Conservation (phyloP, 306 rosid genomes). For the Gillenia trifoliata region DNA sequence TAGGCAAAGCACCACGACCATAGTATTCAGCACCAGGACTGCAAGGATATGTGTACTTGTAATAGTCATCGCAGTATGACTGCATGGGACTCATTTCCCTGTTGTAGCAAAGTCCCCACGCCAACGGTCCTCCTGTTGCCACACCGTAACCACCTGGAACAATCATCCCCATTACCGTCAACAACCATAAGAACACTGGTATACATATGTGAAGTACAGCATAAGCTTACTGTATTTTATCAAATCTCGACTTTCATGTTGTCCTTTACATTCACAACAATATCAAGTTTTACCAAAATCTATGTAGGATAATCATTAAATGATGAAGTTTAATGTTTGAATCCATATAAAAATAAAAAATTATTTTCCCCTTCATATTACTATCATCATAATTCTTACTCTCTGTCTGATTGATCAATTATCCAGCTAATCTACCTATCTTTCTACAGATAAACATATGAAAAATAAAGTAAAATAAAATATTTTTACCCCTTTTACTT, state of each 20-base stretch:
- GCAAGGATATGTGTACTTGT: conserved; percentile 81
- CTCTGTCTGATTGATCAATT: not conserved
- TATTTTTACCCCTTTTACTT: not conserved
- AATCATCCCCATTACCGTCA: conserved; percentile 17
- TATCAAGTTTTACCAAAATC: not conserved
- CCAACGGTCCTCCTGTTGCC: conserved; percentile 92
- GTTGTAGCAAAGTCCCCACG: conserved; percentile 95
- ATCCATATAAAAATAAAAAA: no score
- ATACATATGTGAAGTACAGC: not conserved
- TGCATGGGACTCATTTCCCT: conserved; percentile 96
- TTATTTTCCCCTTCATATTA: no score
- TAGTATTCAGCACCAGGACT: conserved; percentile 81
- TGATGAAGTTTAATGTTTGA: not conserved
- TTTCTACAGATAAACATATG: not conserved
- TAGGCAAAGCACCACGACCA: conserved; percentile 97
- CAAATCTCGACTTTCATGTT: not conserved
- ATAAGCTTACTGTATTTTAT: not conserved
- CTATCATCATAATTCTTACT: no score
- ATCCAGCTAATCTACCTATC: not conserved
- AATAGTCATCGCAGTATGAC: conserved; percentile 75
- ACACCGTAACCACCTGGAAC: conserved; percentile 94
- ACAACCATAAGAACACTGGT: not conserved
- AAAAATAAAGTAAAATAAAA: not conserved
- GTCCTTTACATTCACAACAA: not conserved
- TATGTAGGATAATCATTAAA: not conserved